Conservation (phyloP, 2,329 filamentous ascomycete species). For the Calycina herbarum region DNA sequence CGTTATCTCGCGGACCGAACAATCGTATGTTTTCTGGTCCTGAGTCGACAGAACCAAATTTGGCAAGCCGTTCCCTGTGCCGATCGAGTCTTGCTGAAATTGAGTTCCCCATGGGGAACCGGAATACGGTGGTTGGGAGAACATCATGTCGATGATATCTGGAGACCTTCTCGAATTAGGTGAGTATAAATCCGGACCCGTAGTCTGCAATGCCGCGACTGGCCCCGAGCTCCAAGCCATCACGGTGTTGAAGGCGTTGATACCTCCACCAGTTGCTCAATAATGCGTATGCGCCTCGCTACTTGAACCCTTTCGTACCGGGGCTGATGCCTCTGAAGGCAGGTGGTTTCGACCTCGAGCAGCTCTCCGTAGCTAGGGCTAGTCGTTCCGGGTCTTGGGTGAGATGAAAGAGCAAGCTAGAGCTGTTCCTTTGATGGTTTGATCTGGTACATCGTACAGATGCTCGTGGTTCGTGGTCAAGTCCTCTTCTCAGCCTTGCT, state of each 20-base stretch:
- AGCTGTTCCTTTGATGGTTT: background rate
- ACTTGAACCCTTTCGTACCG: background rate
- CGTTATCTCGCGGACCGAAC: background rate
- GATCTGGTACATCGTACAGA: background rate
- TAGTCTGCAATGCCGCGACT: slow-evolving; percentile 3
- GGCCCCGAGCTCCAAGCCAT: slow-evolving; percentile 6
- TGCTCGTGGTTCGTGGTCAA: background rate
- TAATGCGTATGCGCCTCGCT: background rate
- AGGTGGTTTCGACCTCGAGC: background rate
- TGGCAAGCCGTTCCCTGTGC: background rate
- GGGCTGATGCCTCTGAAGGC: background rate
- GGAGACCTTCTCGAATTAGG: background rate
- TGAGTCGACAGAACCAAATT: background rate
- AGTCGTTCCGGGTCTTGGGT: background rate
- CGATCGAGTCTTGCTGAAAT: slow-evolving; percentile 1
- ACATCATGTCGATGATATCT: slow-evolving; percentile 3
- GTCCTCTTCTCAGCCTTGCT: background rate
- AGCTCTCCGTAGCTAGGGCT: background rate
- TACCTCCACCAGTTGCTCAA: background rate
- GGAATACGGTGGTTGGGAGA: background rate
- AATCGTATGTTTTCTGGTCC: background rate
- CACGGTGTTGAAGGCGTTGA: background rate
- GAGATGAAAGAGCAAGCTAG: background rate
- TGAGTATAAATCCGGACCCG: slow-evolving; percentile 8
- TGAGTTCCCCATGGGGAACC: background rate